These are phyloP conservation scores for Polychaeton citri DNA, from an alignment of 2,329 filamentous ascomycete species.

Conservation along the genomic window DNA sequence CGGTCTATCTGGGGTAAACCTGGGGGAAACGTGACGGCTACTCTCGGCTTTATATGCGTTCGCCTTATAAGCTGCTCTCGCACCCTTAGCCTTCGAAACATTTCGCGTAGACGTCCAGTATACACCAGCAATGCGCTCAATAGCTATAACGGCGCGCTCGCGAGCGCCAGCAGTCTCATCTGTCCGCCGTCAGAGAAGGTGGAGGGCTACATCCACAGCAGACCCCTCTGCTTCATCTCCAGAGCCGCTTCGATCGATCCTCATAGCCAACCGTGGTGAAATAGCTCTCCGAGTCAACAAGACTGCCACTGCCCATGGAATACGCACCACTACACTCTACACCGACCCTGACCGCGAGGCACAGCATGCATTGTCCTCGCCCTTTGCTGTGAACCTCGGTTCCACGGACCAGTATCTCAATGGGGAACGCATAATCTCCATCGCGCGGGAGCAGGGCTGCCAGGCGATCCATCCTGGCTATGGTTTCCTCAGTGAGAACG, in stretches of 20 bases:
- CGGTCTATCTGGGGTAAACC: too few relatives aligned
- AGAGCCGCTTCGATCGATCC: constrained; percentile 46
- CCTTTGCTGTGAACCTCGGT: constrained; percentile 72
- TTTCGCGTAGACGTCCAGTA: too few relatives aligned
- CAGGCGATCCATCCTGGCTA: constrained; percentile 92
- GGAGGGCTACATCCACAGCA: constrained; percentile 11
- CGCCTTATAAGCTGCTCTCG: too few relatives aligned
- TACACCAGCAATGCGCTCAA: too few relatives aligned
- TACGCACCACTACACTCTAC: constrained; percentile 86
- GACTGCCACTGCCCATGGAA: constrained; percentile 78
- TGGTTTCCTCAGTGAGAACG: constrained; percentile 88
- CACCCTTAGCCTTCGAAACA: too few relatives aligned
- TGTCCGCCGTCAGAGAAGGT: constrained; percentile 4
- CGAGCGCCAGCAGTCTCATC: neutral
- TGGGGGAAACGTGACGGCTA: too few relatives aligned
- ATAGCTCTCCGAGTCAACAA: constrained; percentile 87
- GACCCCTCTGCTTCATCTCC: constrained; percentile 5
- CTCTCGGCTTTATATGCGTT: too few relatives aligned
- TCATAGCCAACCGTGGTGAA: constrained; percentile 95
- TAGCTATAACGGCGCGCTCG: neutral
- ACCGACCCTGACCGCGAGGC: constrained; percentile 79
- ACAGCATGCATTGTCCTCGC: constrained; percentile 78
- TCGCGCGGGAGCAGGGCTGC: constrained; percentile 76
- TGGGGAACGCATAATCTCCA: constrained; percentile 77
- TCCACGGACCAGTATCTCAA: constrained; percentile 80